Evolutionary conservation across 2,329 filamentous ascomycete genomes (phyloP), one percentile per base, ranked within the genome.

Genomic region (Shiraia sp.): DNA sequence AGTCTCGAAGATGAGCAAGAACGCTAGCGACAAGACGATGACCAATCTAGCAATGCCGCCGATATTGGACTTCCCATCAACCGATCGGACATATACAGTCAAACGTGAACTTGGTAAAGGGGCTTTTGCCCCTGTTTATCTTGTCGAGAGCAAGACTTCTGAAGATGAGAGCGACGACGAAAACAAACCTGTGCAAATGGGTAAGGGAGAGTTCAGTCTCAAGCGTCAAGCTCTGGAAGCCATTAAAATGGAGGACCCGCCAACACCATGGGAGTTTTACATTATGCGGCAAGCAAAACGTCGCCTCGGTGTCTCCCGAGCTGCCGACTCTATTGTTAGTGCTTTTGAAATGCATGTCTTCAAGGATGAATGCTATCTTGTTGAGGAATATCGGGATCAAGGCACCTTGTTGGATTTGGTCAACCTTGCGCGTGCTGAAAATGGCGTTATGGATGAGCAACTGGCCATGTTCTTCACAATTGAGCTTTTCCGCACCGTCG

Each of bases 391-490:
- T 65, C 85, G 90, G 51, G 83, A 88, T 24, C 88, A 97, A 72
- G 93, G 93, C 40, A 96, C 93, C 0, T 76, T 99, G 3, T 83
- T 99, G n/a, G 92, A 97, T 61, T 82, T 97, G 1, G 85, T 99
- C 69, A 99, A 99, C 70, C 76, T 87, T 50, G 87, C 92, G 53
- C 84, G 88, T 29, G 78, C 81, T 13, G 88, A 95, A 49, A 72
- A 69, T 31, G 83, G 83, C 2, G 85, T 87, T 12, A 89, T 99
- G 80, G 93, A 99, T 57, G 93, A 99, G 70, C 78, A 80, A 33
- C 76, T 97, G 2, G 89, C 88, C 57, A 96, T 97, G 90, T 97
- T 96, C 76, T 95, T 97, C 72, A 80, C 88, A 6, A 79, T 97
- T 47, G 93, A 99, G 70, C 79, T 99, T 6, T 79, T 99, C 56